phyloP scores from a whole-genome alignment of 2,329 filamentous ascomycete genomes.

The Boeremia lycopersici region DNA sequence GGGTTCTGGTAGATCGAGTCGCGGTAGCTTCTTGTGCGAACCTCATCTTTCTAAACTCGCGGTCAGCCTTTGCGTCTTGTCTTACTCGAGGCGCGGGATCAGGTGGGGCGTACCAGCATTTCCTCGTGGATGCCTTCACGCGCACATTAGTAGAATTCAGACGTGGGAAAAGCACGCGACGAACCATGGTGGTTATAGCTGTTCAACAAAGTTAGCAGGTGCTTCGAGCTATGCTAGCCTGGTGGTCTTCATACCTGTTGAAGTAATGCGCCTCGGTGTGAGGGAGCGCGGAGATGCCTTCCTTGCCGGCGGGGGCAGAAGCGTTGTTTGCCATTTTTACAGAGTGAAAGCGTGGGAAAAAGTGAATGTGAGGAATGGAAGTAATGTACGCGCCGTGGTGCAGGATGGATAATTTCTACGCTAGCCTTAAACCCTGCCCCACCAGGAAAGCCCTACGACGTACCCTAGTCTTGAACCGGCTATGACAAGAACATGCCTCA shows the following conservation, averaged over 20 bases:
- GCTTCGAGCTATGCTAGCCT: slow-evolving; percentile 26
- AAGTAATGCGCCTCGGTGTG: slow-evolving; percentile 99
- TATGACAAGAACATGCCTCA: slow-evolving; percentile 11
- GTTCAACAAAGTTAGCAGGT: slow-evolving; percentile 47
- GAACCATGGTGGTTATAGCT: slow-evolving; percentile 98
- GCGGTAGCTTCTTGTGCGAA: slow-evolving; percentile 94
- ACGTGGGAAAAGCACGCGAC: slow-evolving; percentile 46
- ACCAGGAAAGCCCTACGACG: slow-evolving; percentile 17
- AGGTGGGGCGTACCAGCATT: slow-evolving; percentile 76
- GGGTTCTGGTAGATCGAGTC: slow-evolving; percentile 97
- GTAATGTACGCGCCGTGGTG: slow-evolving; percentile 10
- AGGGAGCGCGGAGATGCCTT: slow-evolving; percentile 66
- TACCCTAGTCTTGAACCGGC: slow-evolving; percentile 15
- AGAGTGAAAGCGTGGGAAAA: slow-evolving; percentile 1
- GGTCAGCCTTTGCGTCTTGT: slow-evolving; percentile 17
- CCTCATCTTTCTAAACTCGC: slow-evolving; percentile 84
- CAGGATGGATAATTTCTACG: slow-evolving; percentile 39
- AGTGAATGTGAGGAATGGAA: slow-evolving; percentile 10
- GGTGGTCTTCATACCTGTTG: slow-evolving; percentile 72
- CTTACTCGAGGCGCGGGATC: background rate
- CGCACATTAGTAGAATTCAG: slow-evolving; percentile 48
- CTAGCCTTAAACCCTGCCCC: slow-evolving; percentile 17
- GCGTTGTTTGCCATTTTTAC: slow-evolving; percentile 36
- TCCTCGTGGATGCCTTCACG: slow-evolving; percentile 88
- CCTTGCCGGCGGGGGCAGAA: slow-evolving; percentile 33